These are phyloP conservation scores for Umbelopsis vinacea DNA, from an alignment of 192 early-diverging fungal species.

Conservation along the genomic window DNA sequence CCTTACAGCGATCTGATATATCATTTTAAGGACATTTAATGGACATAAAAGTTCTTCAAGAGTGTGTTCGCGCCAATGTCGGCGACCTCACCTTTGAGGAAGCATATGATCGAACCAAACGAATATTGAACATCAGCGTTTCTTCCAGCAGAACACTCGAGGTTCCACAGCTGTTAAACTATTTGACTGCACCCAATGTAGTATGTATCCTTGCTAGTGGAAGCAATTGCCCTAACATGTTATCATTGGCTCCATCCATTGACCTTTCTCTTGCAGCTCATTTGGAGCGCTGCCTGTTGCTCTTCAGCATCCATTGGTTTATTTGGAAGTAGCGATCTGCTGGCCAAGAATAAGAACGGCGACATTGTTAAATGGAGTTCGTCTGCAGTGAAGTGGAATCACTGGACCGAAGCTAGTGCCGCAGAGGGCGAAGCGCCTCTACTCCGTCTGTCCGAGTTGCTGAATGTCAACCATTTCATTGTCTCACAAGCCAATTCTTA, in stretches of 20 bases:
- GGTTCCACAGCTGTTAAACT: slow-evolving; percentile 75
- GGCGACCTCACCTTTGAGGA: slow-evolving; percentile 74
- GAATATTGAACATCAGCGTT: slow-evolving; percentile 81
- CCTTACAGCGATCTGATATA: not conserved
- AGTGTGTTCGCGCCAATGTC: slow-evolving; percentile 74
- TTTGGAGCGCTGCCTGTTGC: slow-evolving; percentile 77
- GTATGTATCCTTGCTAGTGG: slow-evolving; percentile 40
- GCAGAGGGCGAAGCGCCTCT: slow-evolving; percentile 66
- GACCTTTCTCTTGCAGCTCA: slow-evolving; percentile 48
- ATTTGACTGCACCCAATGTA: slow-evolving; percentile 80
- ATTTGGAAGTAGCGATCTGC: slow-evolving; percentile 66
- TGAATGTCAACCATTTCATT: slow-evolving; percentile 88
- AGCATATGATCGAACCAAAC: slow-evolving; percentile 66
- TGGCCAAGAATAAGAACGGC: slow-evolving; percentile 75
- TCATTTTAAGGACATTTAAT: slow-evolving; percentile 64
- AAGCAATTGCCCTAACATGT: not conserved
- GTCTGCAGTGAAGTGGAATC: slow-evolving; percentile 49
- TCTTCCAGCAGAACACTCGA: slow-evolving; percentile 72
- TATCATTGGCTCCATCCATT: not conserved
- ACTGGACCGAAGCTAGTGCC: slow-evolving; percentile 43
- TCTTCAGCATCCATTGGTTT: slow-evolving; percentile 74
- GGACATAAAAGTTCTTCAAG: slow-evolving; percentile 76
- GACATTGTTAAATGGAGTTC: slow-evolving; percentile 69
- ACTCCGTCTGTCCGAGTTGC: slow-evolving; percentile 70
- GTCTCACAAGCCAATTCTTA: slow-evolving; percentile 76